Conservation (phyloP, 768 basidiomycete species). For the Botryobasidium botryosum region DNA sequence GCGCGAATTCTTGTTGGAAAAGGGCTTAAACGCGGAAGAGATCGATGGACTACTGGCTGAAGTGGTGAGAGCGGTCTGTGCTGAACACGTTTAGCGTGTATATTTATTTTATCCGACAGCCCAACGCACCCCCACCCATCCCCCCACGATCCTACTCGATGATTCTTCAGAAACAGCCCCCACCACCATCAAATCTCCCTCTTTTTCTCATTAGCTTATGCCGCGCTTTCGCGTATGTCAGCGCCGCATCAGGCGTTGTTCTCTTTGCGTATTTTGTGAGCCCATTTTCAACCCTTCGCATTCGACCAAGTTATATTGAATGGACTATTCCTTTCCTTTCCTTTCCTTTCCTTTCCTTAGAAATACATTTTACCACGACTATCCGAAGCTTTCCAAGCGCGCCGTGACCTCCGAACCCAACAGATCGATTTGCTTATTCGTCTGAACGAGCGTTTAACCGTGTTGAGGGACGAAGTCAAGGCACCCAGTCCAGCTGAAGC, state of each 20-base stretch:
- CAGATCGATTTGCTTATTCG: not conserved
- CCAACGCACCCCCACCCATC: conserved; percentile 8
- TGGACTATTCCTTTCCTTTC: not conserved
- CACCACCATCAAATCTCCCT: conserved; percentile 3
- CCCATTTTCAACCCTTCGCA: not conserved
- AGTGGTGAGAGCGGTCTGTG: conserved; percentile 1
- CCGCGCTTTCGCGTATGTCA: conserved; percentile 3
- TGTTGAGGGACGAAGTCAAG: not conserved
- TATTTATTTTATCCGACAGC: too few relatives aligned
- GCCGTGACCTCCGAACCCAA: conserved; percentile 5
- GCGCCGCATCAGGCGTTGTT: conserved; percentile 5
- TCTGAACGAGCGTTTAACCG: not conserved
- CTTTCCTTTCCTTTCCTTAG: not conserved
- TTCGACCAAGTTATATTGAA: not conserved
- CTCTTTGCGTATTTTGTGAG: conserved; percentile 8
- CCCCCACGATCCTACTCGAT: conserved; percentile 10
- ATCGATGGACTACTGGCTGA: conserved; percentile 7
- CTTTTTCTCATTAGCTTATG: conserved; percentile 2
- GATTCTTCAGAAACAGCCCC: too few relatives aligned
- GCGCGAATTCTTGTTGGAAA: conserved; percentile 5
- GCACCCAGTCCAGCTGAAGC: too few relatives aligned
- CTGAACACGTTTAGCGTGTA: not conserved
- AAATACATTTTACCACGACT: conserved; percentile 4
- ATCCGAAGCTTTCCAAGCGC: conserved; percentile 4
- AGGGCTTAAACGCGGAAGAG: conserved; percentile 5